Percentiles rank a stretch among this genome's conserved stretches.
Evolutionary conservation across 306 rosid genomes (phyloP).

Genomic region (Trifolium fragiferum): DNA sequence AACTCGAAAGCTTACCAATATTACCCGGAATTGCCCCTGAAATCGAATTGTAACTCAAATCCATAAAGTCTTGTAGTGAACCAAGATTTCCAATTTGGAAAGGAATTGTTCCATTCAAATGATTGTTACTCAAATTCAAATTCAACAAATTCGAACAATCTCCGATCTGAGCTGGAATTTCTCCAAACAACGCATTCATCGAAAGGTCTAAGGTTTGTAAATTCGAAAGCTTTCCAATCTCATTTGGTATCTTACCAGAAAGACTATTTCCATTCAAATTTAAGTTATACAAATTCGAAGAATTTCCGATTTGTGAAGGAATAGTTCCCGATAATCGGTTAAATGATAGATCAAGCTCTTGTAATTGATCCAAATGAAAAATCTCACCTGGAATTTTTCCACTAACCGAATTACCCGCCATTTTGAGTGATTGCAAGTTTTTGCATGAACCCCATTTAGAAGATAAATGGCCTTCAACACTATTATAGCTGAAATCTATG

Average conservation of each 20-base stretch:
- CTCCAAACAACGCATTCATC: conserved; percentile 50
- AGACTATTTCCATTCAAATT: conserved; percentile 47
- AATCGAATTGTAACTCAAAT: conserved; percentile 61
- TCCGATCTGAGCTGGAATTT: conserved; percentile 56
- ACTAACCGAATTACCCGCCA: conserved; percentile 50
- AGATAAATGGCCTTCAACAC: conserved; percentile 47
- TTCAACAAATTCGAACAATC: conserved; percentile 42
- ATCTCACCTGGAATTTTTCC: conserved; percentile 59
- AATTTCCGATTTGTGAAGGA: conserved; percentile 49
- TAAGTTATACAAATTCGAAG: conserved; percentile 37
- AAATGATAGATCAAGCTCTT: conserved; percentile 44
- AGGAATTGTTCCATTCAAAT: conserved; percentile 57
- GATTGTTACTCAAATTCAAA: conserved; percentile 52
- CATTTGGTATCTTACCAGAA: conserved; percentile 50
- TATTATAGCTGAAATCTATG: conserved; percentile 61
- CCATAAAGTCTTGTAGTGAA: conserved; percentile 47
- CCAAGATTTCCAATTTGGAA: conserved; percentile 53
- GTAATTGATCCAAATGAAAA: conserved; percentile 19
- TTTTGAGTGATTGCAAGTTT: conserved; percentile 43
- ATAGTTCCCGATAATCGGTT: conserved; percentile 58
- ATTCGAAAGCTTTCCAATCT: conserved; percentile 50
- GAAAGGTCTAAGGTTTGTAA: conserved; percentile 54
- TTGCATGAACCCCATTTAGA: conserved; percentile 57
- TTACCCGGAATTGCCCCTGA: conserved; percentile 51
- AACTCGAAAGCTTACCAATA: conserved; percentile 46